These are phyloP conservation scores for Pleurotus giganteus DNA, from an alignment of 768 basidiomycete species.

Conservation along the genomic window DNA sequence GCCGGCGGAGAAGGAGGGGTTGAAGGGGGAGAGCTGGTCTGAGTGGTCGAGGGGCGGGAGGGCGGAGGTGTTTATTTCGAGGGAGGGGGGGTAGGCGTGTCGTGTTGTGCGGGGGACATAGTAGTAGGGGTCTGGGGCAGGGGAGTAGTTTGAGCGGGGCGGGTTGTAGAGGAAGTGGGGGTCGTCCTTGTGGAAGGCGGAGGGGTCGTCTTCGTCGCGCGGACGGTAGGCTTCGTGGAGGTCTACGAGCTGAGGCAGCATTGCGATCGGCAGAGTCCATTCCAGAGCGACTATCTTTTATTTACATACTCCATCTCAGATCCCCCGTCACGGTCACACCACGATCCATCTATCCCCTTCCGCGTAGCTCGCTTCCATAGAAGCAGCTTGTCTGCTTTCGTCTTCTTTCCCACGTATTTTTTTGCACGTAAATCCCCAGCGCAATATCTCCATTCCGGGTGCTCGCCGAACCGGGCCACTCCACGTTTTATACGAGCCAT, in stretches of 20 bases:
- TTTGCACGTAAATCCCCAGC: conserved; percentile 7
- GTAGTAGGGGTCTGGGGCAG: conserved; percentile 5
- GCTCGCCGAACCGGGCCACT: background rate
- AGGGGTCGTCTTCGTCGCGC: conserved; percentile 15
- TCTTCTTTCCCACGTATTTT: background rate
- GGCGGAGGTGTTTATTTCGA: conserved; percentile 27
- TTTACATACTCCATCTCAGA: conserved; percentile 8
- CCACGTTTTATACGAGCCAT: background rate
- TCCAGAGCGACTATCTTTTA: background rate
- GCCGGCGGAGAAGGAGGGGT: conserved; percentile 46
- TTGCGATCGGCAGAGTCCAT: background rate
- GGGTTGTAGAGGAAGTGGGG: conserved; percentile 34
- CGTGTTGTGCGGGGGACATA: background rate
- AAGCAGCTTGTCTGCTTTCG: background rate
- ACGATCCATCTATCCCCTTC: background rate
- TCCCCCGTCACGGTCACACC: background rate
- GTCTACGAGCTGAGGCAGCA: conserved; percentile 11
- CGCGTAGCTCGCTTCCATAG: background rate
- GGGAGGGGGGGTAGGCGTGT: background rate
- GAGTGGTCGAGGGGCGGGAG: conserved; percentile 26
- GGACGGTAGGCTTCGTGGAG: background rate
- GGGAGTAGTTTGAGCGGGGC: conserved; percentile 31
- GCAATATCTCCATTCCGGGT: conserved; percentile 10
- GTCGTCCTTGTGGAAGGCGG: conserved; percentile 22
- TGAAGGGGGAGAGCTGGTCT: conserved; percentile 45